Percentiles rank a stretch among this genome's conserved stretches.
These are phyloP conservation scores for Wickerhamiella spandovensis DNA, from an alignment of 805 yeast species.

Conservation along the genomic window DNA sequence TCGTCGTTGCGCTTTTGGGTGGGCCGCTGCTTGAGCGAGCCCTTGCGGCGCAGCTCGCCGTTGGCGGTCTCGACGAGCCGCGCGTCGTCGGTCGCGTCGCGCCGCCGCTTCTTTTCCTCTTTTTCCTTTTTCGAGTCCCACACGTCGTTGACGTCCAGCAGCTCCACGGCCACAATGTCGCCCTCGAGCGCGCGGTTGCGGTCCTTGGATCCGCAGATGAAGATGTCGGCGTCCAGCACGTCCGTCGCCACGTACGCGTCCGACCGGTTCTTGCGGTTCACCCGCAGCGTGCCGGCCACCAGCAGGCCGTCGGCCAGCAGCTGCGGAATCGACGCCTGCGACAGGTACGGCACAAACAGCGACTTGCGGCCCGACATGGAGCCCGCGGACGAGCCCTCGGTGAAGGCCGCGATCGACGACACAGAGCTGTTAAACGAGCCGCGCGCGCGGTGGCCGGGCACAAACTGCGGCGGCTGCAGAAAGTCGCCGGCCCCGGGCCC, in stretches of 20 bases:
- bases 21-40: slow-evolving; percentile 88
- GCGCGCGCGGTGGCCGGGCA: slow-evolving; percentile 70
- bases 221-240: slow-evolving; percentile 88
- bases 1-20: slow-evolving; percentile 96
- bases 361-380: slow-evolving; percentile 33
- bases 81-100: slow-evolving; percentile 34
- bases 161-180: slow-evolving; percentile 89
- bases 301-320: slow-evolving; percentile 78
- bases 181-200: slow-evolving; percentile 96
- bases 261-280: slow-evolving; percentile 88
- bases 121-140: slow-evolving; percentile 95
- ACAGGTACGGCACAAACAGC: slow-evolving; percentile 88
- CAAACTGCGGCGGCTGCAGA: slow-evolving; percentile 28
- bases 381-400: slow-evolving; percentile 6
- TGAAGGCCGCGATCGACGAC: slow-evolving; percentile 28
- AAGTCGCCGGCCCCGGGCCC: slow-evolving; percentile 7
- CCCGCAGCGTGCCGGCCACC: slow-evolving; percentile 86
- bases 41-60: slow-evolving; percentile 51
- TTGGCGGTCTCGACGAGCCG: slow-evolving; percentile 14
- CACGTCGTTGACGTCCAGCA: slow-evolving; percentile 90
- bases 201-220: slow-evolving; percentile 96
- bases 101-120: slow-evolving; percentile 91
- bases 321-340: slow-evolving; percentile 85
- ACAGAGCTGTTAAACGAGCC: slow-evolving; percentile 47
- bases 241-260: slow-evolving; percentile 98